Percentiles rank a stretch among this genome's conserved stretches.
These are phyloP conservation scores for Zhuliangozyma parablackwelliae DNA, from an alignment of 1,139 yeast species.

Conservation along the genomic window DNA sequence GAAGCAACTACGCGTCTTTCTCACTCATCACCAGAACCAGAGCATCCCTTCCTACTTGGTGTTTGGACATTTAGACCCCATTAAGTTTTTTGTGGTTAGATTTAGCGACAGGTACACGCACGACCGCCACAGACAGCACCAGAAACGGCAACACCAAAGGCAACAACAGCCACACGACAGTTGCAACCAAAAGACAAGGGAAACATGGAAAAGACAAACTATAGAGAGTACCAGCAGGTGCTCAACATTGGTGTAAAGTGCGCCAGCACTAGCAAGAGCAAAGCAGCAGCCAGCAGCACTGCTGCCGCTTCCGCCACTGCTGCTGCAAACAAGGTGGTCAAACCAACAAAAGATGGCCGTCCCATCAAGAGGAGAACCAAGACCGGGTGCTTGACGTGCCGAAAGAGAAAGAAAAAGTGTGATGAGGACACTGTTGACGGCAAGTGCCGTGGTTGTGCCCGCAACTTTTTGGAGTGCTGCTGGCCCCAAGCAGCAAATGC, in stretches of 20 bases:
- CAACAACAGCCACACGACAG: too few species aligned
- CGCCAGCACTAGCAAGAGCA: constrained; percentile 7
- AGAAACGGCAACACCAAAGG: too few species aligned
- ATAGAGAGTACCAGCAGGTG: constrained; percentile 43
- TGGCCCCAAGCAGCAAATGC: constrained; percentile 29
- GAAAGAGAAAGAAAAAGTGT: constrained; percentile 46
- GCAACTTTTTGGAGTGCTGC: constrained; percentile 44
- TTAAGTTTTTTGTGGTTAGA: too few species aligned
- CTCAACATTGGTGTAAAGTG: constrained; percentile 29
- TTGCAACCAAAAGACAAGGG: too few species aligned
- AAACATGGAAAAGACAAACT: constrained; percentile 13
- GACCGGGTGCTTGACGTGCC: constrained; percentile 43
- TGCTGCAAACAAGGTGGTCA: constrained; percentile 14
- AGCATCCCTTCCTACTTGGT: too few species aligned
- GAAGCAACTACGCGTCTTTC: too few species aligned
- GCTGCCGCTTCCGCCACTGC: constrained; percentile 11
- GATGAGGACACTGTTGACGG: constrained; percentile 42
- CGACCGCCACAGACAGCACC: too few species aligned
- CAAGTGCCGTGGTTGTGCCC: constrained; percentile 45
- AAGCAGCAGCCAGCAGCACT: constrained; percentile 4
- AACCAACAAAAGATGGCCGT: constrained; percentile 14
- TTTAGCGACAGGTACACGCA: too few species aligned
- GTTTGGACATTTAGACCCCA: too few species aligned
- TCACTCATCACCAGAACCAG: too few species aligned
- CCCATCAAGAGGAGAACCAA: constrained; percentile 31